Percentiles rank a stretch among this genome's conserved stretches.
These are phyloP conservation scores for Alternaria ventricosa DNA, from an alignment of 2,329 filamentous ascomycete species.

Conservation along the genomic window DNA sequence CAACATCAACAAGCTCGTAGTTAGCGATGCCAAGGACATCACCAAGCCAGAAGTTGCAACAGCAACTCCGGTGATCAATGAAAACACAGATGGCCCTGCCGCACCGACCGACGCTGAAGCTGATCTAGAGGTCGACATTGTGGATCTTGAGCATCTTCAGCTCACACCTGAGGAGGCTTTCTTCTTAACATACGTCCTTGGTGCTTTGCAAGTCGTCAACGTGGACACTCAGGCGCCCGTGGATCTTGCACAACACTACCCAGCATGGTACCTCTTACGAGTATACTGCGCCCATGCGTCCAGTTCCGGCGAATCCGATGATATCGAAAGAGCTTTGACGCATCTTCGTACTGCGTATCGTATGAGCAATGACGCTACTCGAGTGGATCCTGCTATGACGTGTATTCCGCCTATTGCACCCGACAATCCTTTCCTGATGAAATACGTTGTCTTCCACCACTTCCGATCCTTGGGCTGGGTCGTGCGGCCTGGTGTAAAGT, in stretches of 20 bases:
- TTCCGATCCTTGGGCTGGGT: constrained; percentile 97
- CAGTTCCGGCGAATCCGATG: constrained; percentile 55
- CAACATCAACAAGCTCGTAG: constrained; percentile 39
- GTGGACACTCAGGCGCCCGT: constrained; percentile 40
- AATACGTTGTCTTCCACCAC: constrained; percentile 92
- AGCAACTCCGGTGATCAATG: constrained; percentile 20
- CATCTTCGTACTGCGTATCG: constrained; percentile 21
- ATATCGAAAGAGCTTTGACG: constrained; percentile 11
- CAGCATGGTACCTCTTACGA: constrained; percentile 37
- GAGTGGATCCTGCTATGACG: constrained; percentile 11
- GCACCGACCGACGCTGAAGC: constrained; percentile 9
- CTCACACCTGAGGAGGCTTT: constrained; percentile 89
- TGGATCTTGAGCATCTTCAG: constrained; percentile 82
- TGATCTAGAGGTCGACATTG: constrained; percentile 21
- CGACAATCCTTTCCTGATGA: constrained; percentile 83
- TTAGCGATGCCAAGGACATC: constrained; percentile 29
- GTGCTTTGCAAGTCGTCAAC: constrained; percentile 71
- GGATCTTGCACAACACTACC: constrained; percentile 52
- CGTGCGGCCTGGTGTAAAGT: constrained; percentile 89
- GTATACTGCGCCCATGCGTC: constrained; percentile 74
- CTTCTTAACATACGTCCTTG: constrained; percentile 83
- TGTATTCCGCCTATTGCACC: constrained; percentile 59
- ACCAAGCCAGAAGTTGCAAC: constrained; percentile 19
- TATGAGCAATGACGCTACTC: constrained; percentile 15
- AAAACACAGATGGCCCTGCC: constrained; percentile 10